Evolutionary conservation across 257 asterid genomes (phyloP), one percentile per base, ranked within the genome.

Genomic region (Cordia subcordata): DNA sequence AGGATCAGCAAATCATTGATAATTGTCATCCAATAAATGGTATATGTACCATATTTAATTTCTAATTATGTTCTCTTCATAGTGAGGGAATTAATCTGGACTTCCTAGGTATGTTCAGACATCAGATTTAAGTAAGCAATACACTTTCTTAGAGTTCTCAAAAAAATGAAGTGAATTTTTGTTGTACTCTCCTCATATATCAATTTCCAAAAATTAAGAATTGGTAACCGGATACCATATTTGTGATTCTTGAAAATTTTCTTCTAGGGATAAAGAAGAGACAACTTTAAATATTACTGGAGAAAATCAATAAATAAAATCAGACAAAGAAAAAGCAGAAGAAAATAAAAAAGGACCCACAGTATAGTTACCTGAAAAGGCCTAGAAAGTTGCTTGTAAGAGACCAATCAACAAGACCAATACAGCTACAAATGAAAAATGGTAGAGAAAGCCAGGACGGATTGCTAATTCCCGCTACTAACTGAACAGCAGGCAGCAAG

Each of bases 401-500:
- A 52, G 99, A 93, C 95, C 95, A 89, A 75, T 86, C 91, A 59
- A 93, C 96, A 59, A 93, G 94, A 46, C 97, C 96, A 73, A 89
- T 83, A 62, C 97, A 93, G 80, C 97, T 93, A 82, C 95, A 86
- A 61, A 86, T 71, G 59, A 93, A 93, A 72, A 88, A 86, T 12
- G 99, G 99, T 75, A 93, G 76, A 47, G 95, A 93, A 71, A 93
- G 91, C 99, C 99, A 93, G 71, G 97, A 93, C 53, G 99, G 99
- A 67, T 86, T 78, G 85, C 97, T 86, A 73, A 93, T 93, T 72
- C 99, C 99, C 42, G 77, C 83, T 63, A 79, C 87, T 85, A 93
- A 75, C 86, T 93, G 99, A 85, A 93, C 82, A 57, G 81, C 97
- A 63, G 99, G 99, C 79, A 93, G 88, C 73, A 93, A 69, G 63